Evolutionary conservation across 2,329 filamentous ascomycete species (phyloP), one percentile per base, ranked within the genome.

Genomic region (Blastomyces parvus): DNA sequence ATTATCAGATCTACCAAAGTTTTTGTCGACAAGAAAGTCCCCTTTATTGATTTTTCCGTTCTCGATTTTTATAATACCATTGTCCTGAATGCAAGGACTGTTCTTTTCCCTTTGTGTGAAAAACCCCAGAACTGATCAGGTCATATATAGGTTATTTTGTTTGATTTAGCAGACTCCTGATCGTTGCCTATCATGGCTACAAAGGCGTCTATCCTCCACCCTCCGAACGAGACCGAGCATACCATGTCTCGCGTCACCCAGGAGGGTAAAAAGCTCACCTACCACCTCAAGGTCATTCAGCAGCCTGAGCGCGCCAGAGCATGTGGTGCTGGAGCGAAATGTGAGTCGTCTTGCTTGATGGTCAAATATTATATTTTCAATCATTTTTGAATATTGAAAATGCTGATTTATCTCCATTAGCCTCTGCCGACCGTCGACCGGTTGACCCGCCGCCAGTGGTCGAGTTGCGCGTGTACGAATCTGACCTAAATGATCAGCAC

Each of bases 371-470:
- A 46, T n/a, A 1, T n/a, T 64, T 67, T 59, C 65, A 48, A 53
- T 67, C 63, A n/a, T n/a, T n/a, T n/a, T n/a, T n/a, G n/a, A n/a
- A n/a, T n/a, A n/a, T n/a, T n/a, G n/a, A 42, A 48, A 48, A 38
- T 63, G 44, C 53, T 66, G 63, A 66, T n/a, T 46, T 62, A 44
- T 62, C 62, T 62, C 65, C 66, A 50, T 69, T 68, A 91, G 88
- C 89, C 53, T 90, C 88, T 65, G 89, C 90, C 70, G 92, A 97
- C 77, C 88, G 93, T 69, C 89, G 93, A 62, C 92, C 93, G 25
- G 92, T 97, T 66, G 93, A 97, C 75, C 92, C 92, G 65, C 94
- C 94, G 2, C 94, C 94, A 0, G 94, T 99, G 62, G 91, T 97
- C 48, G 90, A 96, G 77, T 81, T 99, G 66, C 88, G 88, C 68